Conservation (phyloP, 1,139 yeast genomes). For the Hanseniaspora gamundiae region DNA sequence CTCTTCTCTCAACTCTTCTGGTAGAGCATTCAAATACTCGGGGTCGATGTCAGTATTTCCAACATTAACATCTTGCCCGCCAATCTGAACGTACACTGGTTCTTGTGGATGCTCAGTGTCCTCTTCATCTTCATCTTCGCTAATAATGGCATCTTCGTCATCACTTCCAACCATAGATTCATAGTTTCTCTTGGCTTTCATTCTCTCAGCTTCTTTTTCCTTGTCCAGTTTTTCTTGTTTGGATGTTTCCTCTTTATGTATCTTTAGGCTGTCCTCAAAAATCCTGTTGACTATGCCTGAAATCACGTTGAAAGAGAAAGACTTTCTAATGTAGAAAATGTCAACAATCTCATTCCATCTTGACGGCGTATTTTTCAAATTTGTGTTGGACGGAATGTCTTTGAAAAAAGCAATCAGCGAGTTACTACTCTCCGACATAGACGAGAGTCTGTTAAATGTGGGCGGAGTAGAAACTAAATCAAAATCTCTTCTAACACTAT, state of each 20-base stretch:
- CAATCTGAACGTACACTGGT: conserved; percentile 64
- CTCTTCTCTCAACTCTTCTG: conserved; percentile 88
- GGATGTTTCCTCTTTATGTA: conserved; percentile 19
- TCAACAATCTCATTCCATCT: conserved; percentile 58
- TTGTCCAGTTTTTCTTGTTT: conserved; percentile 14
- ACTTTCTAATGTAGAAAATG: conserved; percentile 35
- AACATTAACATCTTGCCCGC: conserved; percentile 72
- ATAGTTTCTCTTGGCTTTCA: conserved; percentile 12
- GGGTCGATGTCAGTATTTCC: conserved; percentile 90
- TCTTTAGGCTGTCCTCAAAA: conserved; percentile 33
- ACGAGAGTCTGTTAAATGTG: neutral
- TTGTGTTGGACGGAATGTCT: neutral
- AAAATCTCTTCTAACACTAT: conserved; percentile 1
- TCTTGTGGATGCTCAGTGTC: conserved; percentile 19
- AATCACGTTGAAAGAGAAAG: conserved; percentile 33
- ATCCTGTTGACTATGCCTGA: conserved; percentile 42
- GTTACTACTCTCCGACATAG: neutral
- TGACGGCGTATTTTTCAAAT: conserved; percentile 31
- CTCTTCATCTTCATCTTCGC: conserved; percentile 12
- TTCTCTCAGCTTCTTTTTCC: conserved; percentile 20
- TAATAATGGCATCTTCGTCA: conserved; percentile 13
- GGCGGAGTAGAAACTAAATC: neutral
- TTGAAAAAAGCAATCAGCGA: conserved; percentile 2
- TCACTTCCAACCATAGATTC: conserved; percentile 11
- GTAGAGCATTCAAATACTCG: conserved; percentile 78